Base-by-base conservation (phyloP, 2,329 filamentous ascomycete species). In the Diaporthe sp. region DNA sequence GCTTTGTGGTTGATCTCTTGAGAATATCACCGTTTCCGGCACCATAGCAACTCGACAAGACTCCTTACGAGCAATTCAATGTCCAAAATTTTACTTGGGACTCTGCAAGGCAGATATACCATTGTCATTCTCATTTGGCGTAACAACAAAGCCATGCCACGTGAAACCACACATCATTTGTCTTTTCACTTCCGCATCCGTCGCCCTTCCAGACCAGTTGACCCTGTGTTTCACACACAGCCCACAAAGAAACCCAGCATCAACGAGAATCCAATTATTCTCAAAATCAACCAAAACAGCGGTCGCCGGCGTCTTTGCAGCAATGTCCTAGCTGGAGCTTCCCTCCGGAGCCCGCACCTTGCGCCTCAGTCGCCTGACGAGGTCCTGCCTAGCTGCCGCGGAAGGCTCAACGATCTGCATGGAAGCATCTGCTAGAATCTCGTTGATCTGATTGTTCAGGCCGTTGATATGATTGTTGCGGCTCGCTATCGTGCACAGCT, bases 11-110 rank as follows among this genome's bases (percentile, higher is more conserved):
- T 15, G 10, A 37, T 12, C 31, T 6, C 31, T 25, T 42, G 4
- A 15, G 1, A 28, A 7, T 22, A n/a, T 61, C 47, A 6, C 39
- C 34, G n/a, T 28, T 28, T 42, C 15, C 34, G 34, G 20, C 12
- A 53, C 34, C 34, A 34, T 25, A 25, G 22, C 47, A 39, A 39
- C 3, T 20, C 42, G 53, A 37, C 13, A 51, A 37, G 25, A n/a
- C 44, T 3, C 5, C 20, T 17, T 8, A 8, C 39, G 47, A 31
- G 51, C 12, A 12, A 39, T 1, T 1, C 1, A 39, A n/a, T 37
- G 1, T 37, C 7, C 20, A 37, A 2, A 51, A 1, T 5, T 3
- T 13, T 7, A 17, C 2, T 8, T 4, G 7, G 0, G 1, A 25
- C 6, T 20, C 2, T 37, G 2, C 12, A 39, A n/a, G 9, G 20